A percentile compares a stretch with the other conserved stretches of the same genome.
These are phyloP conservation scores for Penstemon eatonii DNA, from an alignment of 257 asterid species.

Conservation along the genomic window DNA sequence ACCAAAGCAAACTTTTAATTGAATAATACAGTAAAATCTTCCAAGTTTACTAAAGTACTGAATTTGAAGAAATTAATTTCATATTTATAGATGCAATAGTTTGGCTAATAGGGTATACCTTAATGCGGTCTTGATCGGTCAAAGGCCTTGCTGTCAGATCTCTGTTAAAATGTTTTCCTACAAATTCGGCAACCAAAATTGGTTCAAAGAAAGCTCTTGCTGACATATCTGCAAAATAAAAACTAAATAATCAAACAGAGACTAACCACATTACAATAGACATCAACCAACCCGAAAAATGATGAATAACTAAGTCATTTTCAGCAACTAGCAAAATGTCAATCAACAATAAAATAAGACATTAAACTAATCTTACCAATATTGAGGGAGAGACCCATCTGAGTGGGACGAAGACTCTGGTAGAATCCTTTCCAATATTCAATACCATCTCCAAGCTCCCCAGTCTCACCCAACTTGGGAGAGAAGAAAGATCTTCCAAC, in stretches of 20 bases:
- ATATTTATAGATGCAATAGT: not conserved
- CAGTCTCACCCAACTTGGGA: slow-evolving; percentile 32
- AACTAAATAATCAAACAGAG: not conserved
- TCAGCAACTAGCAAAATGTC: not conserved
- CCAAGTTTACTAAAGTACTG: not conserved
- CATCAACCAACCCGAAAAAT: not conserved
- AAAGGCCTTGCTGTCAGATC: slow-evolving; percentile 36
- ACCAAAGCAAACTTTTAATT: not conserved
- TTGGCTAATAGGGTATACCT: slow-evolving; percentile 38
- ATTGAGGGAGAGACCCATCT: slow-evolving; percentile 84
- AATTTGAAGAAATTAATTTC: not conserved
- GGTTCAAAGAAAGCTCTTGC: slow-evolving; percentile 76
- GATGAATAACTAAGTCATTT: not conserved
- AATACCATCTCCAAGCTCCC: slow-evolving; percentile 60
- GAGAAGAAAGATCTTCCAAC: slow-evolving; percentile 80
- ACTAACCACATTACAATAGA: not conserved
- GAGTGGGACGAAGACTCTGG: slow-evolving; percentile 85
- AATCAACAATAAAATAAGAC: not conserved
- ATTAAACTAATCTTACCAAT: slow-evolving; percentile 45
- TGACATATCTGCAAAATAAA: slow-evolving; percentile 65
- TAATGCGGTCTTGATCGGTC: slow-evolving; percentile 62
- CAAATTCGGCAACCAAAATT: slow-evolving; percentile 40
- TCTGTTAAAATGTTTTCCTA: slow-evolving; percentile 35
- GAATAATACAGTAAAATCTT: not conserved
- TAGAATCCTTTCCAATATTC: slow-evolving; percentile 79